Conservation (phyloP, 1,284 basidiomycete genomes). For the Rhodotorula mucilaginosa region DNA sequence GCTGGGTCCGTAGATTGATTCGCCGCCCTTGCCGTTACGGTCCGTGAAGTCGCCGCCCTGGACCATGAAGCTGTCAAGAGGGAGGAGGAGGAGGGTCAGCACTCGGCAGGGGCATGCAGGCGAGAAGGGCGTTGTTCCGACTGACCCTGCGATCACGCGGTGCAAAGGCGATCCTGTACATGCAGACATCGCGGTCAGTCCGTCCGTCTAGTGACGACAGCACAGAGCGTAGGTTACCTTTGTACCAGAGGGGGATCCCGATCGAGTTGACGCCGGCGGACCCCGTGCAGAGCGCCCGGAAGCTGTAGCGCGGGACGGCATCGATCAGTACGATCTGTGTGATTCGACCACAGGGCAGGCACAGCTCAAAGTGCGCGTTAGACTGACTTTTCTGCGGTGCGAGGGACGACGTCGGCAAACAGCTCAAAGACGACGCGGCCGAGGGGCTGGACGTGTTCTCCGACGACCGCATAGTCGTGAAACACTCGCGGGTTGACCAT, state of each 20-base stretch:
- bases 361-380: neutral
- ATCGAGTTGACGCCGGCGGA: constrained; percentile 70
- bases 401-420: constrained; percentile 70
- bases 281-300: constrained; percentile 82
- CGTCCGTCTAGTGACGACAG: neutral
- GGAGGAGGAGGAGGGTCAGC: constrained; percentile 11
- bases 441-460: constrained; percentile 49
- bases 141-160: constrained; percentile 60
- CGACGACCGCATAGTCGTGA: constrained; percentile 59
- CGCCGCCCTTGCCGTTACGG: constrained; percentile 39
- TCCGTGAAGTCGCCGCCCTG: constrained; percentile 50
- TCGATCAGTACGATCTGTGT: neutral
- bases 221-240: constrained; percentile 57
- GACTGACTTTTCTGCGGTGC: constrained; percentile 71
- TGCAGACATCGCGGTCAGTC: too few relatives aligned
- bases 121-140: neutral
- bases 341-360: too few relatives aligned
- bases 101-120: too few relatives aligned
- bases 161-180: constrained; percentile 55
- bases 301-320: constrained; percentile 55
- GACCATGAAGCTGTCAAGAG: constrained; percentile 71
- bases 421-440: constrained; percentile 81
- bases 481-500: constrained; percentile 64
- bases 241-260: constrained; percentile 74
- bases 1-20: constrained; percentile 17